Base-by-base conservation (phyloP, 1,139 yeast genomes). In the Debaryomyces sp. region DNA sequence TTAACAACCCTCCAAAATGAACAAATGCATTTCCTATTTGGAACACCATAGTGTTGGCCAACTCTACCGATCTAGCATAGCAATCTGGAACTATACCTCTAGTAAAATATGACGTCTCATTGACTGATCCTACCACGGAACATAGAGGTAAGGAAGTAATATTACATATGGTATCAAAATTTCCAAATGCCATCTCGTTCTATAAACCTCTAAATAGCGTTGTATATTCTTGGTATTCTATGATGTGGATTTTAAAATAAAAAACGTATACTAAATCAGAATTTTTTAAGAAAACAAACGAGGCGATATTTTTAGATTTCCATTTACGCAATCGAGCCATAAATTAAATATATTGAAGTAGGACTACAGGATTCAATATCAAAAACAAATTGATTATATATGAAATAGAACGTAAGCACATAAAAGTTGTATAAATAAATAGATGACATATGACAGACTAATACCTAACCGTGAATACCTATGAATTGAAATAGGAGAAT, bases 31-130 rank as follows among this genome's bases (percentile, higher is more conserved):
- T 88, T 26, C 97, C 98, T n/a, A 90, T 77, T 62, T 90, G 91
- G 68, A 90, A 92, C 22, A 94, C 89, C 73, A 89, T 78, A 1
- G 98, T 94, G 67, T 94, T 94, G 47, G 97, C 96, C 40, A 92
- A 66, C 57, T 85, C 92, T 32, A 92, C 90, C 5, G 92, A 78
- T 60, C 98, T 76, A 0, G 98, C 87, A 57, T 89, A 92, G 68
- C 98, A 94, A 39, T 68, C 65, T 1, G 97, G 86, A 41, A 89
- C 67, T 27, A 90, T 75, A 4, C 97, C 96, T 17, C 71, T 63
- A 15, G 63, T 56, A 54, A 80, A 66, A 49, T 57, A 57, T 44
- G 67, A 51, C 48, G 66, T 44, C 49, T 60, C 51, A 46, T 65
- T 57, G 55, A 69, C 47, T 4, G 76, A 52, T 41, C 80, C 82